A percentile compares a stretch with the other conserved stretches of the same genome.
Conservation (phyloP, 495 filamentous ascomycete genomes). For the Daldinia childiae region DNA sequence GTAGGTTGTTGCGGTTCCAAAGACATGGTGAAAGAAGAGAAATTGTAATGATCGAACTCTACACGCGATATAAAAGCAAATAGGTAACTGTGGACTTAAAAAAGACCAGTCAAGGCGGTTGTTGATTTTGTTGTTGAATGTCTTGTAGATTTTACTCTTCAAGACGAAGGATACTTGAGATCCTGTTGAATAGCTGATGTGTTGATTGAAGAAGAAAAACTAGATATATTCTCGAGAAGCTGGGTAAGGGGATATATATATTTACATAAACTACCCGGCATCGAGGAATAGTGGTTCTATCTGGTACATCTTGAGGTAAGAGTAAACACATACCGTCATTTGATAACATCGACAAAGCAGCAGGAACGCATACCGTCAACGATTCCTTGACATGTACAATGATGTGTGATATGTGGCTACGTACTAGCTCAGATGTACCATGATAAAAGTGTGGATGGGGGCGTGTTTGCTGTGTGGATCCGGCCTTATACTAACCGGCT, state of each 20-base stretch:
- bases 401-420: constrained; percentile 44
- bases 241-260: constrained; percentile 41
- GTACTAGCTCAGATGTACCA: constrained; percentile 20
- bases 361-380: constrained; percentile 16
- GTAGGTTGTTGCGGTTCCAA: constrained; percentile 41
- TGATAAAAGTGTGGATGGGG: constrained; percentile 23
- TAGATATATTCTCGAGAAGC: constrained; percentile 7
- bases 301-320: constrained; percentile 17
- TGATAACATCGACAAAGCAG: constrained; percentile 13
- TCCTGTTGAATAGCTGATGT: constrained; percentile 18
- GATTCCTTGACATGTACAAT: constrained; percentile 41
- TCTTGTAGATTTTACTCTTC: constrained; percentile 21
- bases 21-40: constrained; percentile 41
- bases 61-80: constrained; percentile 46
- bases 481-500: constrained; percentile 35
- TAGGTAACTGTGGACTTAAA: constrained; percentile 1
- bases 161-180: constrained; percentile 16
- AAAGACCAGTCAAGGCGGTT: constrained; percentile 16
- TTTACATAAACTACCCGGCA: constrained; percentile 9
- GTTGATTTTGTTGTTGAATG: constrained; percentile 12
- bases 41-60: constrained; percentile 48
- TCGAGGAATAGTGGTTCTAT: constrained; percentile 25
- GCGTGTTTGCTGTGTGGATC: constrained; percentile 32
- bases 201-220: constrained; percentile 12
- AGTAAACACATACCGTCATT: constrained; percentile 19